Base-by-base conservation (phyloP, 179 eudicot genomes). In the Heliamphora ciliata region DNA sequence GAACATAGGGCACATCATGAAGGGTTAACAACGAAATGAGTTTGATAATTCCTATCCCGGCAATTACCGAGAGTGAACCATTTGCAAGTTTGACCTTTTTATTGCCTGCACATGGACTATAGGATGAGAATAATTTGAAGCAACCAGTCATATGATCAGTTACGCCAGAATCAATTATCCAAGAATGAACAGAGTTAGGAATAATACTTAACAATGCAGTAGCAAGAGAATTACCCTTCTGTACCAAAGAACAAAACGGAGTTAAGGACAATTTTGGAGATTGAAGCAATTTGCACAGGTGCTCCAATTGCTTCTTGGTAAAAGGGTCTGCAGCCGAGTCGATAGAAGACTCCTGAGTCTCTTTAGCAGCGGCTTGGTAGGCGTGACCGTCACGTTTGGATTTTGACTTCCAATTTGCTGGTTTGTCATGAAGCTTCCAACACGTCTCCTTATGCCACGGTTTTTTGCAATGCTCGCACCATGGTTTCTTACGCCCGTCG, bases 251-350 rank as follows among this genome's bases (percentile, higher is more conserved):
- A 67, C 47, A 18, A 67, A 4, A 18, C 0, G 13, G 71, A 67
- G 1, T 59, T 59, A 8, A 3, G 13, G 14, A 3, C 40, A 52
- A 47, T 58, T 61, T 17, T 73, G 76, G 58, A 78, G 69, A 58
- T 52, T 60, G 61, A 46, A 78, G 4, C 9, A 76, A 54, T 11
- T 78, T 31, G 70, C 46, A 58, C 51, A 78, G 44, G 61, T 78
- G 70, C 0, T 60, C 80, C 4, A 78, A 11, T 63, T 60, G 80
- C 46, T 78, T 70, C 61, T 58, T 58, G 1, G 80, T 58, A 18
- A 78, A 78, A 40, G 54, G 18, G 64, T 17, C 3, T 15, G n/a
- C 15, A 4, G 47, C 46, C 2, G 75, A 71, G 40, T 31, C 40
- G 40, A 31, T 31, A 31, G 40, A 31, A 31, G 40, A 1, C 40